Evolutionary conservation across 2,329 filamentous ascomycete species (phyloP).

Genomic region (Phyllosticta citribraziliensis): DNA sequence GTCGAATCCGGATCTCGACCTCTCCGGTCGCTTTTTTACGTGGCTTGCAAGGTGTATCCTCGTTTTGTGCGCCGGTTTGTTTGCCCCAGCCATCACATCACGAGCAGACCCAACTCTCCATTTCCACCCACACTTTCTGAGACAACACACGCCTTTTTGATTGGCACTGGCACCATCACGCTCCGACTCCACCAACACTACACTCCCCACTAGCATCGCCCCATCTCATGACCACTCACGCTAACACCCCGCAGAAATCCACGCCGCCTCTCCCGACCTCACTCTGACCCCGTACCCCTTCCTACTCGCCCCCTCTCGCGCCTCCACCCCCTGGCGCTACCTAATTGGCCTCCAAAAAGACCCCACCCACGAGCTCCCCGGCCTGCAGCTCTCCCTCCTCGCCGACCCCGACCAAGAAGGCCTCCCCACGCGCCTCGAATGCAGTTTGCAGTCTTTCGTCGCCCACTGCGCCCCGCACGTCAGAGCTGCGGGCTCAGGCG

Average conservation of each 20-base stretch:
- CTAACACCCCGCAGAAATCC: constrained; percentile 4
- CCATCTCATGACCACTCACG: background rate
- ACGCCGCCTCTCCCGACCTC: constrained; percentile 3
- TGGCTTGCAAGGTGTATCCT: background rate
- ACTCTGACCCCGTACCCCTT: background rate
- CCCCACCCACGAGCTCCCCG: background rate
- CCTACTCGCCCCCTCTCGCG: constrained; percentile 1
- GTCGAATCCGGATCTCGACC: background rate
- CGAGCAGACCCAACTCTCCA: background rate
- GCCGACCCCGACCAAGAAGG: background rate
- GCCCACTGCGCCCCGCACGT: background rate
- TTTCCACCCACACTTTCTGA: background rate
- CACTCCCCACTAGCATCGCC: background rate
- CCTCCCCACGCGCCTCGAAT: background rate
- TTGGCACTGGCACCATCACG: background rate
- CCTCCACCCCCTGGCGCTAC: background rate
- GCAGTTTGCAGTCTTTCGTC: constrained; percentile 2
- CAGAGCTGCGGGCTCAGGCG: background rate
- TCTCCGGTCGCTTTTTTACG: background rate
- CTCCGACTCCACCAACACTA: background rate
- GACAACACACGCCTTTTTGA: background rate
- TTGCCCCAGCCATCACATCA: background rate
- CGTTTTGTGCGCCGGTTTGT: constrained; percentile 4
- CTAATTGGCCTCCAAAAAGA: background rate
- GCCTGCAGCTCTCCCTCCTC: background rate